Percentiles rank a stretch among this genome's conserved stretches.
phyloP scores from a whole-genome alignment of 192 early-diverging fungal species.

The Entophlyctis luteolus region DNA sequence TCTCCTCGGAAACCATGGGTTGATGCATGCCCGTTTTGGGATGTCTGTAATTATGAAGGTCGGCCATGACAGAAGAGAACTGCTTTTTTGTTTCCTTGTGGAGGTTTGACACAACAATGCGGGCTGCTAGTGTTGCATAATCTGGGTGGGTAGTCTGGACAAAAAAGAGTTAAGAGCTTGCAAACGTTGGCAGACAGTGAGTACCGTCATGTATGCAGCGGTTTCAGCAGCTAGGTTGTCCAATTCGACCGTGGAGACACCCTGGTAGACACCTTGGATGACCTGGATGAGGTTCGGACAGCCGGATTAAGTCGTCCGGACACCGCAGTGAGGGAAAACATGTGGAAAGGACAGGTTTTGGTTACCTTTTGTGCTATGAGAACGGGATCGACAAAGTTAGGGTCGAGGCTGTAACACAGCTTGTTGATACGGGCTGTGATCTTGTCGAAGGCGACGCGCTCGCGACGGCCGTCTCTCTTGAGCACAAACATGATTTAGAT shows the following conservation, averaged over 20 bases:
- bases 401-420: conserved; percentile 90
- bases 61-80: conserved; percentile 81
- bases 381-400: conserved; percentile 84
- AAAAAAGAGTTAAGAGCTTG: conserved; percentile 15
- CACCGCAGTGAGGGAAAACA: not conserved
- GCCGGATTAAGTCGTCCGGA: conserved; percentile 4
- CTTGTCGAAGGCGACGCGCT: conserved; percentile 96
- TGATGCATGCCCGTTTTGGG: conserved; percentile 82
- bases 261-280: conserved; percentile 91
- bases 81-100: conserved; percentile 63
- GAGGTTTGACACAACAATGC: conserved; percentile 93
- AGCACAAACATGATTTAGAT: conserved; percentile 29
- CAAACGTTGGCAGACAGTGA: no score
- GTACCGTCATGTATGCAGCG: conserved; percentile 58
- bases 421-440: conserved; percentile 82
- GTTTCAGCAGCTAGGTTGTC: conserved; percentile 98
- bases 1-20: conserved; percentile 86
- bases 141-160: conserved; percentile 83
- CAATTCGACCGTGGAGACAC: conserved; percentile 92
- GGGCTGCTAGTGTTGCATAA: conserved; percentile 92
- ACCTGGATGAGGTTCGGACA: conserved; percentile 46
- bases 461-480: conserved; percentile 73
- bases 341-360: not conserved
- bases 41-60: conserved; percentile 82
- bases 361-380: conserved; percentile 86